These are phyloP conservation scores for Meyerozyma guilliermondii DNA, from an alignment of 1,139 yeast species.

Conservation along the genomic window DNA sequence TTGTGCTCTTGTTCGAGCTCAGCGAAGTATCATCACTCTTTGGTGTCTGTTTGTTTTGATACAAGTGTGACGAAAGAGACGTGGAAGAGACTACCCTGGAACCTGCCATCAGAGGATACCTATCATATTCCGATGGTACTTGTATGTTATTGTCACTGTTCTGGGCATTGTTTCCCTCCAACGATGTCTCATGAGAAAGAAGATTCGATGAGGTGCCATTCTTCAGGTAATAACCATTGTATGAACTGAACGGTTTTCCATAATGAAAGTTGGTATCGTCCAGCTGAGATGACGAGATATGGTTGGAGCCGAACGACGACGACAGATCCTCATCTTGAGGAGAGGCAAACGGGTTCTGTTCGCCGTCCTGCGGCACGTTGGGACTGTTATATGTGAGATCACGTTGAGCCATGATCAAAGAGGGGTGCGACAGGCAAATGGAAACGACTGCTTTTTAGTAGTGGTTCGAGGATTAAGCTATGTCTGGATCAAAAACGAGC, in stretches of 20 bases:
- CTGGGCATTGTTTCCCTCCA: slow-evolving; percentile 8
- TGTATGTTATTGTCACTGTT: slow-evolving; percentile 6
- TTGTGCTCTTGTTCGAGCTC: slow-evolving; percentile 2
- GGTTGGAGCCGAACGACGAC: slow-evolving; percentile 10
- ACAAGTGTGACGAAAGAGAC: slow-evolving; percentile 6
- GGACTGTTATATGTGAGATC: slow-evolving; percentile 32
- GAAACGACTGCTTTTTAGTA: too few relatives aligned
- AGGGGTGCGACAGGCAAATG: too few relatives aligned
- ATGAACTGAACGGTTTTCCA: slow-evolving; percentile 39
- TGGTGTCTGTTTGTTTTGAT: background rate
- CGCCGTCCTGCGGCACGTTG: slow-evolving; percentile 10
- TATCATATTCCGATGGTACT: slow-evolving; percentile 13
- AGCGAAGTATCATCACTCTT: slow-evolving; percentile 1
- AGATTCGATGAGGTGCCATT: slow-evolving; percentile 41
- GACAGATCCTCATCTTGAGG: slow-evolving; percentile 8
- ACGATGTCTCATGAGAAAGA: slow-evolving; percentile 23
- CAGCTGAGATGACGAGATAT: slow-evolving; percentile 13
- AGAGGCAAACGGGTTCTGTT: slow-evolving; percentile 11
- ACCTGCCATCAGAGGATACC: slow-evolving; percentile 15
- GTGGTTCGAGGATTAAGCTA: background rate
- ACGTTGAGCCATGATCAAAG: slow-evolving; percentile 25
- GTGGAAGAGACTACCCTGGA: slow-evolving; percentile 13
- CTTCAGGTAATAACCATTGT: slow-evolving; percentile 40
- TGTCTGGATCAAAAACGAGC: background rate
- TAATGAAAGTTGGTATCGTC: slow-evolving; percentile 18